Evolutionary conservation across 345 rosid genomes (phyloP), one percentile per base, ranked within the genome.

Genomic region (Dipteronia dyeriana): DNA sequence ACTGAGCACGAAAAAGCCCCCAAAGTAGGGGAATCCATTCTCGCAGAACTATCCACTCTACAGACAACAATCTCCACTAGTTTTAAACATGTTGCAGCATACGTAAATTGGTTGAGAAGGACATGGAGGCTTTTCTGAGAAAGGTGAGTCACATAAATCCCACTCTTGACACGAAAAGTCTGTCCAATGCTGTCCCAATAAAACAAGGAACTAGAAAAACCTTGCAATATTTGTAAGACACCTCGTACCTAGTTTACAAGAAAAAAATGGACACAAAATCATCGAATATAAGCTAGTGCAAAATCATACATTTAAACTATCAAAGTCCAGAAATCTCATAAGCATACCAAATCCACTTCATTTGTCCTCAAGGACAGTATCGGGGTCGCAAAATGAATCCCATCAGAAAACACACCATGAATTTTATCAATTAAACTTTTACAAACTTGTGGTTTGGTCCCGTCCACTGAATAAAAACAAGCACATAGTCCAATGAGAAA

Each of bases 41-140:
- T 84, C 23, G 79, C 31, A 69, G 70, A 75, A 43, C 68, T 66
- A 77, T 79, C 85, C 22, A 91, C 82, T 68, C 74, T 80, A 78
- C 68, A 19, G 45, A 91, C 85, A 22, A 76, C 71, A 81, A 79
- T 63, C 61, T 91, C 91, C 1, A 95, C 96, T 25, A 93, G 89
- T 80, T 87, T 85, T 68, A 95, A 85, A 84, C 94, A 95, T 4
- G 96, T 88, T 20, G 99, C 97, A 11, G 94, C 86, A 57, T 88
- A 87, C 51, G 85, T 20, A 77, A 95, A 93, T 66, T 86, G 93
- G 70, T 79, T 43, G 76, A 95, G 86, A 76, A 95, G 78, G 51
- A 56, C 81, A 78, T 82, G 86, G 59, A 95, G 90, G 79, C 97
- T 88, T 23, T 87, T 61, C 63, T 73, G 86, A 43, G 99, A 93